A percentile compares a stretch with the other conserved stretches of the same genome.
Evolutionary conservation across 106 monocot genomes (phyloP).

Genomic region (Apostasia ramifera): DNA sequence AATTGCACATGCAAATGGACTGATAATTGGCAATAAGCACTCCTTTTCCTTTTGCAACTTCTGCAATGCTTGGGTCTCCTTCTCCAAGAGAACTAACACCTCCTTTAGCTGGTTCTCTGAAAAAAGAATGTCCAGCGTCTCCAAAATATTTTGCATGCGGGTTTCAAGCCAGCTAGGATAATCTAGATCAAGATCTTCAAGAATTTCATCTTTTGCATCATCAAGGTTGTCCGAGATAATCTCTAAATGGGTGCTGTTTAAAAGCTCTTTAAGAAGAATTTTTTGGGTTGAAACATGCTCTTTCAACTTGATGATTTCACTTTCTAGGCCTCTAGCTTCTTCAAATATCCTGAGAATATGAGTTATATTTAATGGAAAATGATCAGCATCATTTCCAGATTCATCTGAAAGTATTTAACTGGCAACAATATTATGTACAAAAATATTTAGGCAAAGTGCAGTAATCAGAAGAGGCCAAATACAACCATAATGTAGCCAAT

Average conservation of each 20-base stretch:
- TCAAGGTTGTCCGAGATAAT: constrained; percentile 1
- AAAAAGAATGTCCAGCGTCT: constrained; percentile 35
- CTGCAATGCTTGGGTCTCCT: constrained; percentile 11
- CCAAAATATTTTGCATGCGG: constrained; percentile 21
- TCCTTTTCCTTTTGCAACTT: constrained; percentile 17
- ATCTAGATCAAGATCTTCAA: constrained; percentile 15
- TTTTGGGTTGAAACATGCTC: constrained; percentile 24
- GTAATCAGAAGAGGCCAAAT: too few species aligned
- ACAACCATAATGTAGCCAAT: too few species aligned
- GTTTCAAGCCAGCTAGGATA: constrained; percentile 2
- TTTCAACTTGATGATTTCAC: constrained; percentile 25
- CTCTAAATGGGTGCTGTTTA: constrained; percentile 14
- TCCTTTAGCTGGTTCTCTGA: constrained; percentile 25
- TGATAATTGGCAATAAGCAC: constrained; percentile 4
- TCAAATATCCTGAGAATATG: constrained; percentile 34
- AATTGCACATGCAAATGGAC: constrained; percentile 19
- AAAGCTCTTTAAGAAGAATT: constrained; percentile 25
- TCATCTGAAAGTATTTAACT: background rate
- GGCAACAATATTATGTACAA: too few species aligned
- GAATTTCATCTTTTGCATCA: constrained; percentile 4
- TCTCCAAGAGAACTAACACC: constrained; percentile 22
- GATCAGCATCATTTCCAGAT: background rate
- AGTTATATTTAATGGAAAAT: constrained; percentile 1
- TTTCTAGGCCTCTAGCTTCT: constrained; percentile 21
- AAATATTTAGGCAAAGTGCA: too few species aligned